These are phyloP conservation scores for Aspergillus coremiiformis DNA, from an alignment of 495 filamentous ascomycete genomes.

Conservation along the genomic window DNA sequence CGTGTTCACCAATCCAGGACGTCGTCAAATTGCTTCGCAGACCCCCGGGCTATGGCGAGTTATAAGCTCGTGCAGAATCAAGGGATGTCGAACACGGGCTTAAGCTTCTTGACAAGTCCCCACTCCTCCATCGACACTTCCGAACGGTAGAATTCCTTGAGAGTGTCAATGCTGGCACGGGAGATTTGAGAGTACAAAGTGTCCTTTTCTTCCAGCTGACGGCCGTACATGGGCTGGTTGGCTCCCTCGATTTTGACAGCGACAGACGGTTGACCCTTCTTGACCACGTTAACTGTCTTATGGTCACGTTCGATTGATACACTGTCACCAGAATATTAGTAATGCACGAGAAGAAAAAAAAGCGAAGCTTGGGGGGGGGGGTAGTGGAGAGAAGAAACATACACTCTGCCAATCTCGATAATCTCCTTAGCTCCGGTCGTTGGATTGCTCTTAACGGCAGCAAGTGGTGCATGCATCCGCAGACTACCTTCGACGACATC, in stretches of 20 bases:
- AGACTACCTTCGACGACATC: conserved; percentile 89
- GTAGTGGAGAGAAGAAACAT: conserved; percentile 40
- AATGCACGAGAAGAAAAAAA: background rate
- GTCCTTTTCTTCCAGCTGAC: conserved; percentile 93
- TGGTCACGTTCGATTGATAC: conserved; percentile 95
- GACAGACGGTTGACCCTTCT: conserved; percentile 92
- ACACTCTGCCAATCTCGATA: conserved; percentile 86
- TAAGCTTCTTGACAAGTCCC: conserved; percentile 84
- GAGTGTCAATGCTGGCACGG: conserved; percentile 78
- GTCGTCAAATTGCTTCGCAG: background rate
- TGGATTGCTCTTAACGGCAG: conserved; percentile 72
- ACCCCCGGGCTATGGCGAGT: background rate
- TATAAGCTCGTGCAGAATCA: conserved; percentile 26
- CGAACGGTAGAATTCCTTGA: conserved; percentile 91
- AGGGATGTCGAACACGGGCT: conserved; percentile 86
- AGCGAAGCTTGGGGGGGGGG: no score
- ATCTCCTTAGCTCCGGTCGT: conserved; percentile 76
- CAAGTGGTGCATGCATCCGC: conserved; percentile 77
- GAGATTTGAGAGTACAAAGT: conserved; percentile 80
- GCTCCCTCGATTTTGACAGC: conserved; percentile 95
- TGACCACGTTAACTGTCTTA: conserved; percentile 84
- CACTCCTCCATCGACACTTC: conserved; percentile 95
- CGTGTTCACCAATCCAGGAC: background rate
- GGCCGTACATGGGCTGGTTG: conserved; percentile 91
- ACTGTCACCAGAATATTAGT: conserved; percentile 38